phyloP scores from a whole-genome alignment of 495 filamentous ascomycete genomes.

The Aspergillus baeticus region DNA sequence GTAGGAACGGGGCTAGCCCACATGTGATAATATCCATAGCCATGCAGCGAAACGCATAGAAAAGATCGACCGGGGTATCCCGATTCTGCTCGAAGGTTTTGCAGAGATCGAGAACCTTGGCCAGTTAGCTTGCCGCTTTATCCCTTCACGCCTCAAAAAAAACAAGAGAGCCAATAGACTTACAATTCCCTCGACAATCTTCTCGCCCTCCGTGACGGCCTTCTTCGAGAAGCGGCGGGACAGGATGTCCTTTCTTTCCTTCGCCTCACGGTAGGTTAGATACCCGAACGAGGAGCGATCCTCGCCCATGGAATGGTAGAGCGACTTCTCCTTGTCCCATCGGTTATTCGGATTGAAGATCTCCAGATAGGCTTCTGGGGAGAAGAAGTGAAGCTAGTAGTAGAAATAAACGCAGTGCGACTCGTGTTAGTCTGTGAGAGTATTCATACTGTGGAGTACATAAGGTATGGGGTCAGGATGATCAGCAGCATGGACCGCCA shows the following conservation, averaged over 20 bases:
- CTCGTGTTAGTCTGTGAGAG: neutral
- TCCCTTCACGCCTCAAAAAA: neutral
- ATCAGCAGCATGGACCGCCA: too few relatives aligned
- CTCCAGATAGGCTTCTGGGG: slow-evolving; percentile 3
- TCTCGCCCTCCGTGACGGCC: neutral
- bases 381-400: slow-evolving; percentile 2
- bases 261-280: slow-evolving; percentile 2
- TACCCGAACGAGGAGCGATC: slow-evolving; percentile 10
- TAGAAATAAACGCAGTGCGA: neutral
- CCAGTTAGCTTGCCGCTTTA: neutral
- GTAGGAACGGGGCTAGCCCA: neutral
- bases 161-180: neutral
- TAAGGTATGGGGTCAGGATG: too few relatives aligned
- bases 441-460: too few relatives aligned
- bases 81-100: slow-evolving; percentile 1
- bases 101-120: slow-evolving; percentile 3
- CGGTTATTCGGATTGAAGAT: slow-evolving; percentile 8
- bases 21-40: slow-evolving; percentile 8
- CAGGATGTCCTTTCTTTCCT: slow-evolving; percentile 9
- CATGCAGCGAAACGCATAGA: slow-evolving; percentile 14
- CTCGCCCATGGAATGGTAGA: slow-evolving; percentile 10
- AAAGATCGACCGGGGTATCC: neutral
- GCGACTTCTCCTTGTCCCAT: slow-evolving; percentile 10
- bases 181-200: neutral
- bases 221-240: slow-evolving; percentile 7